phyloP scores from a whole-genome alignment of 805 yeast species.

The Wickerhamomyces canadensis region DNA sequence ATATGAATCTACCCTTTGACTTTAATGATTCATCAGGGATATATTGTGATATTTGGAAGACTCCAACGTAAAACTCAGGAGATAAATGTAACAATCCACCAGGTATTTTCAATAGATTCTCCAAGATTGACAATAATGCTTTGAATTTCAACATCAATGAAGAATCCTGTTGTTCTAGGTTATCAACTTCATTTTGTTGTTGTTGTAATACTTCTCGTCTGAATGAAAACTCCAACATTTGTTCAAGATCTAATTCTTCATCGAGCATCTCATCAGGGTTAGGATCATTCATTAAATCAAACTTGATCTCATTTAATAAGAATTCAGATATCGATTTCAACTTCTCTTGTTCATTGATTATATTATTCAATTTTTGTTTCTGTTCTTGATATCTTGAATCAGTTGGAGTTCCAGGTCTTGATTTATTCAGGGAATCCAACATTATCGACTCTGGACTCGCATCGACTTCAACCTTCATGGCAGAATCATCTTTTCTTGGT shows the following conservation, averaged over 20 bases:
- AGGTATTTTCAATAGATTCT: constrained; percentile 3
- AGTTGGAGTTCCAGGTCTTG: neutral
- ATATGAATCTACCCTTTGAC: constrained; percentile 29
- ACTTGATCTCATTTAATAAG: neutral
- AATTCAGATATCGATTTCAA: neutral
- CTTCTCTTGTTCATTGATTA: neutral
- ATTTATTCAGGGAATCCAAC: neutral
- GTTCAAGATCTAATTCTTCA: neutral
- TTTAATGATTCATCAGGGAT: constrained; percentile 27
- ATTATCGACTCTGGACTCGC: neutral
- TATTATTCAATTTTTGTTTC: neutral
- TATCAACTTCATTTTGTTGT: neutral
- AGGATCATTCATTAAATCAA: neutral
- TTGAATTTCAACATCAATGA: constrained; percentile 8
- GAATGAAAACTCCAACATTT: neutral
- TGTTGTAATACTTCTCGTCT: neutral
- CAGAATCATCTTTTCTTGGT: too few species aligned
- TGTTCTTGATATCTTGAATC: neutral
- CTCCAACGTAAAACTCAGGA: constrained; percentile 27
- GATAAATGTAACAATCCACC: constrained; percentile 19
- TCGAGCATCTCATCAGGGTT: neutral
- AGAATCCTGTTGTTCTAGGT: neutral
- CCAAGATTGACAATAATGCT: constrained; percentile 11
- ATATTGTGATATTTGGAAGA: constrained; percentile 37
- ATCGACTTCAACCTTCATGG: neutral